phyloP scores from a whole-genome alignment of 441 rosid species.

The Mallotus japonicus region DNA sequence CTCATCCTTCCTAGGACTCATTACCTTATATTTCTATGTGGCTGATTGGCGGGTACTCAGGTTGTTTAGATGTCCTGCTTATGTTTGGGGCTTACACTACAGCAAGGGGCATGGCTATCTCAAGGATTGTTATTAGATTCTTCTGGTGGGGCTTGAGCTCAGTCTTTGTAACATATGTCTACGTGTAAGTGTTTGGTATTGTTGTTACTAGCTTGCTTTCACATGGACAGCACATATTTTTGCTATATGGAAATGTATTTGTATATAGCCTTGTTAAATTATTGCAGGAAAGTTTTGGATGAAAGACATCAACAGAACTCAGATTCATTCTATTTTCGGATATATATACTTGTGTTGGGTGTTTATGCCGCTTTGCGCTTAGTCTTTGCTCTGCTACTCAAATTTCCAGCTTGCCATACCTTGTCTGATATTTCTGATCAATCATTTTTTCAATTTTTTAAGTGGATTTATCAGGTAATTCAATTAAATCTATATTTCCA shows the following conservation, averaged over 20 bases:
- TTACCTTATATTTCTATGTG: conserved; percentile 22
- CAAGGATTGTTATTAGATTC: conserved; percentile 88
- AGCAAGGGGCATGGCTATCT: conserved; percentile 99
- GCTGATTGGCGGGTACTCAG: conserved; percentile 40
- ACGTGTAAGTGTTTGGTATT: conserved; percentile 58
- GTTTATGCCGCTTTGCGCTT: conserved; percentile 81
- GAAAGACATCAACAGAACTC: conserved; percentile 62
- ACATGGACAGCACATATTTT: conserved; percentile 3
- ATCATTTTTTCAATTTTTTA: conserved; percentile 95
- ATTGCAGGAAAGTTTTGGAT: conserved; percentile 76
- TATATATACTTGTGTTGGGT: conserved; percentile 91
- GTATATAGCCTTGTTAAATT: conserved; percentile 12
- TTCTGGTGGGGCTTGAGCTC: conserved; percentile 88
- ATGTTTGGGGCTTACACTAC: conserved; percentile 94
- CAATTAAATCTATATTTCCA: conserved; percentile 21
- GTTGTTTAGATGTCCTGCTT: conserved; percentile 87
- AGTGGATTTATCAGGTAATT: conserved; percentile 97
- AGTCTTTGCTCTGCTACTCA: conserved; percentile 61
- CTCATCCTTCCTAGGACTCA: conserved; percentile 14
- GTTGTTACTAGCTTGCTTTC: conserved; percentile 13
- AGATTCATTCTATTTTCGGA: conserved; percentile 72
- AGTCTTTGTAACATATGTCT: conserved; percentile 69
- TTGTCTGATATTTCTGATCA: conserved; percentile 93
- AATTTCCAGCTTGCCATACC: conserved; percentile 86
- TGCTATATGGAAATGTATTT: conserved; percentile 10